Evolutionary conservation across 768 basidiomycete species (phyloP), one percentile per base, ranked within the genome.

Genomic region (Dictyophora rubrovolvata): DNA sequence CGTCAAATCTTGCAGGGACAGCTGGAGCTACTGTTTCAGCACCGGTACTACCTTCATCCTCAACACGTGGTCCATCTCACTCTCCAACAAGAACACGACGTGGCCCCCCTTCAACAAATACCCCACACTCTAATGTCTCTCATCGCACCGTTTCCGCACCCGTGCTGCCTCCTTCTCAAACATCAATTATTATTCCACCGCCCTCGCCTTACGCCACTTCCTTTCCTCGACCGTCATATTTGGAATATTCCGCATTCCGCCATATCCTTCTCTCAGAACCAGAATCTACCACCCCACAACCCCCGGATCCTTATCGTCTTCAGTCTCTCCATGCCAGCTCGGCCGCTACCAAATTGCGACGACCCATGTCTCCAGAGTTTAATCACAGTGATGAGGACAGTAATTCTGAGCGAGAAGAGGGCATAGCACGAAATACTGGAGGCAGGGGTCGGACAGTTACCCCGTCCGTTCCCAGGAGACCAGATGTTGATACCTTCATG

Each of bases 241-340:
- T 92, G 56, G 86, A 88, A 48, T 77, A 87, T 69, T 88, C 88
- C 1, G 80, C 86, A 1, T 72, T 92, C 58, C 83, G 86, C 56
- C 75, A 89, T 64, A 69, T 87, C 55, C 72, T 91, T 9, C 83
- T 82, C 59, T 82, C 85, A 0, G 78, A 79, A 50, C 61, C 70
- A 1, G 42, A 42, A 42, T 42, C n/a, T 14, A 65, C 69, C 8
- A 79, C 84, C 18, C 67, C 73, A 12, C 70, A 71, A 9, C 72
- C 75, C 10, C 64, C 65, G 42, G 60, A 52, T 52, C 22, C 50
- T 60, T 54, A 62, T 56, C 23, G 60, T 46, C 48, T 61, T 52
- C 42, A 64, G 59, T 36, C 35, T 52, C 60, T 49, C 59, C 61
- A 34, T 62, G 62, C 37, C 56, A 61, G 55, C 56, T 53, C 42